phyloP scores from a whole-genome alignment of 345 rosid genomes.

The Eucalyptus polyanthemos region DNA sequence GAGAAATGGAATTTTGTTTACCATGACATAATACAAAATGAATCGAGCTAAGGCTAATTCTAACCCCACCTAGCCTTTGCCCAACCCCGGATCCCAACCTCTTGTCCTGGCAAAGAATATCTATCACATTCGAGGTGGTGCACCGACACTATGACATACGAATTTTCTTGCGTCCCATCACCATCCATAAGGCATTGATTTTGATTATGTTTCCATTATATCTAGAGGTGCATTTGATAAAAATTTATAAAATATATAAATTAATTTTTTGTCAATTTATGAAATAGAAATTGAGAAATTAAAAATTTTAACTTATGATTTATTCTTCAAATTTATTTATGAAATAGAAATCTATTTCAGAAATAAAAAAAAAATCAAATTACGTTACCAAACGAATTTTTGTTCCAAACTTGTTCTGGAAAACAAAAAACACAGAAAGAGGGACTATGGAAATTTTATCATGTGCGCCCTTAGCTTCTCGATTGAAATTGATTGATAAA shows the following conservation, averaged over 20 bases:
- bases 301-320: no score
- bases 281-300: no score
- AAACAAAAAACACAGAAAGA: no score
- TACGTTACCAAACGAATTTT: no score
- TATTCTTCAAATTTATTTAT: no score
- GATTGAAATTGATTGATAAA: rapidly evolving
- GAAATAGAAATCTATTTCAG: no score
- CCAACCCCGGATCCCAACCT: rapidly evolving
- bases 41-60: background rate
- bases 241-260: no score
- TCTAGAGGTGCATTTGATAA: rapidly evolving
- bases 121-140: rapidly evolving
- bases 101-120: rapidly evolving
- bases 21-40: background rate
- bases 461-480: background rate
- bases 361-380: no score
- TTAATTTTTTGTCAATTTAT: no score
- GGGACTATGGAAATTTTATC: no score
- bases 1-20: background rate
- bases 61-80: background rate
- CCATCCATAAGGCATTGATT: background rate
- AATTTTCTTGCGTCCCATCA: background rate
- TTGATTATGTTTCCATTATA: background rate
- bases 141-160: rapidly evolving
- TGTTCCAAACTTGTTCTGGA: no score